These are phyloP conservation scores for Talinum fruticosum DNA, from an alignment of 148 eudicot genomes.

Conservation along the genomic window DNA sequence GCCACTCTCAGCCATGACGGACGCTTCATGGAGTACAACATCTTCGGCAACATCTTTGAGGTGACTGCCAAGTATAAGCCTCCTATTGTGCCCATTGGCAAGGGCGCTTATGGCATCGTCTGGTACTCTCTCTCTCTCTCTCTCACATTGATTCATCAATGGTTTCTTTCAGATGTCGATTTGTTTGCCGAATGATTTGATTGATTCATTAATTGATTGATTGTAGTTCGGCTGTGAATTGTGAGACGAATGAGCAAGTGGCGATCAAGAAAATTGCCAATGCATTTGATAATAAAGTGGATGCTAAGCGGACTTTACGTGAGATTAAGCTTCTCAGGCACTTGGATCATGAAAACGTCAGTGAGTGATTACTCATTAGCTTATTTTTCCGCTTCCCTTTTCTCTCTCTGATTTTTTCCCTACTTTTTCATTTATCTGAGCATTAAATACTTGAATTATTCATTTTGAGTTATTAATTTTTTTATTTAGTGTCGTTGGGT, in stretches of 20 bases:
- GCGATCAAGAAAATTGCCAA: constrained; percentile 91
- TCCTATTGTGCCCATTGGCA: constrained; percentile 94
- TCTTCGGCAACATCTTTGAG: constrained; percentile 84
- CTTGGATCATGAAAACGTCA: constrained; percentile 94
- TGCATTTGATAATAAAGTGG: constrained; percentile 91
- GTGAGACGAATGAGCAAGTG: constrained; percentile 78
- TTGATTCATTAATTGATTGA: constrained; percentile 14
- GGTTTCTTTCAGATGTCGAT: background rate
- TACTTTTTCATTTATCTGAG: background rate
- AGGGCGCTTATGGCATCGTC: constrained; percentile 96
- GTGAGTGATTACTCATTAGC: constrained; percentile 33
- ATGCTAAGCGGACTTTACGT: constrained; percentile 86
- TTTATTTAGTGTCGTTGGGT: no score
- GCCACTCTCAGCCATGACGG: constrained; percentile 75
- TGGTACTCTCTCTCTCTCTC: constrained; percentile 40
- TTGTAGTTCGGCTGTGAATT: constrained; percentile 74
- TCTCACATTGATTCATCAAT: background rate
- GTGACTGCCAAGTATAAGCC: constrained; percentile 88
- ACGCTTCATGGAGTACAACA: constrained; percentile 71
- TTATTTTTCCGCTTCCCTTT: background rate
- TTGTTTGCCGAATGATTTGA: background rate
- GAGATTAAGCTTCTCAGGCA: constrained; percentile 93
- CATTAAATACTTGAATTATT: background rate
- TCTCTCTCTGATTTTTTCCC: background rate
- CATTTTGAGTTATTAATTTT: no score